These are phyloP conservation scores for Blepharisma japonicum DNA, from an alignment of 73 alveolate genomes.

Conservation along the genomic window DNA sequence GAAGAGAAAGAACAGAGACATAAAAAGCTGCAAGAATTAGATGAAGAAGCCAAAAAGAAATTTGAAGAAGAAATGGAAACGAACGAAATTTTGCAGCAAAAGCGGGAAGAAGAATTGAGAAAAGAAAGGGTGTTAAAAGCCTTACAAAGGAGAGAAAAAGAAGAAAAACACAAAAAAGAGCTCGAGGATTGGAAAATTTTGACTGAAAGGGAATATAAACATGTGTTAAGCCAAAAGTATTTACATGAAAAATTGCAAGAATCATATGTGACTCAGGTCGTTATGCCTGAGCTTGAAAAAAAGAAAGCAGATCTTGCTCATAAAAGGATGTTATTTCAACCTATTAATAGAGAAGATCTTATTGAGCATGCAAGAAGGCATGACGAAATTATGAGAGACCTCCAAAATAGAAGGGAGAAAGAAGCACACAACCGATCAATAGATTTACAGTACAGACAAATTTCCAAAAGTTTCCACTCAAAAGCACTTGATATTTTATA, in stretches of 20 bases:
- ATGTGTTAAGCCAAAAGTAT: background rate
- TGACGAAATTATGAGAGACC: slow-evolving; percentile 15
- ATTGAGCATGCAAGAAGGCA: slow-evolving; percentile 22
- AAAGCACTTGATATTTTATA: too few species aligned
- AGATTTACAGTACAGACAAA: too few species aligned
- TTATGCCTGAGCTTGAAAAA: slow-evolving; percentile 24
- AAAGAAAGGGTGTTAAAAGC: background rate
- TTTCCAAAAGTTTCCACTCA: too few species aligned
- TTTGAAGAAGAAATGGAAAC: background rate
- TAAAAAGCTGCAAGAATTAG: background rate
- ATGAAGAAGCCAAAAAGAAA: slow-evolving; percentile 14
- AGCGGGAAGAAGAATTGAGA: background rate
- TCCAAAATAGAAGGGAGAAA: too few species aligned
- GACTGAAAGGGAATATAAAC: background rate
- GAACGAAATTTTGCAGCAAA: background rate
- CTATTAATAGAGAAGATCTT: slow-evolving; percentile 3
- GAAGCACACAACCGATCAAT: too few species aligned
- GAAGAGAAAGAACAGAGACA: slow-evolving; percentile 11
- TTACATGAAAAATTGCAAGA: slow-evolving; percentile 22
- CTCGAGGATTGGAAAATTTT: background rate
- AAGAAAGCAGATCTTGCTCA: slow-evolving; percentile 10
- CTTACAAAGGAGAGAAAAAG: background rate
- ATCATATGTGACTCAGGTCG: background rate
- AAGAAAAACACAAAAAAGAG: background rate
- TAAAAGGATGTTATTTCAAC: background rate